Percentiles rank a stretch among this genome's conserved stretches.
phyloP scores from a whole-genome alignment of 805 yeast species.

The Suhomyces prunicola region DNA sequence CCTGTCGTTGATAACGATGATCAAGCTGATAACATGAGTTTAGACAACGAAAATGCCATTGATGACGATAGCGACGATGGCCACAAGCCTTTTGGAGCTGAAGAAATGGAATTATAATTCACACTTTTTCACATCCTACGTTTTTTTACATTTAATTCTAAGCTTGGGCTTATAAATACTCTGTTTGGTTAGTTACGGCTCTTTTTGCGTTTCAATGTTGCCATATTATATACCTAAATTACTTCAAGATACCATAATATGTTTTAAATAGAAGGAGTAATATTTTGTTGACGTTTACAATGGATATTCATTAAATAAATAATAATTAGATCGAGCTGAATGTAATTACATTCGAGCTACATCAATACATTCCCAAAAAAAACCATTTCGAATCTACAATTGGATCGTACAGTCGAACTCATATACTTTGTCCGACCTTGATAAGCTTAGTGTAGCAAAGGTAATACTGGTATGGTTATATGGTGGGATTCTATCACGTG shows the following conservation, averaged over 20 bases:
- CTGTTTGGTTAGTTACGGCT: not conserved
- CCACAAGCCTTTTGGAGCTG: constrained; percentile 44
- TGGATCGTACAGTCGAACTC: no score
- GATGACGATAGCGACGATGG: constrained; percentile 25
- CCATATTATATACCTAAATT: not conserved
- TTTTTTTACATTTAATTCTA: not conserved
- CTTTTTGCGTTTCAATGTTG: not conserved
- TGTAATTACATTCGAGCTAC: not conserved
- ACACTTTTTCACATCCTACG: not conserved
- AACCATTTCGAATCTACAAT: no score
- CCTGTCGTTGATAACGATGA: constrained; percentile 1
- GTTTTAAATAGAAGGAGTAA: not conserved
- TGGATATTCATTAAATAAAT: not conserved
- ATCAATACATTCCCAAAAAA: no score
- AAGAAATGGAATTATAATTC: constrained; percentile 40
- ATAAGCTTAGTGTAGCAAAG: no score
- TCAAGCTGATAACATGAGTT: not conserved
- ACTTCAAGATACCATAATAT: not conserved
- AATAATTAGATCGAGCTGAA: not conserved
- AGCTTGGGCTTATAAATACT: not conserved
- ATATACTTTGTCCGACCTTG: no score
- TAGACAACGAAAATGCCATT: constrained; percentile 19
- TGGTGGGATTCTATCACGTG: not conserved
- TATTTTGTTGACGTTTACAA: not conserved
- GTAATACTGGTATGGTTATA: not conserved